phyloP scores from a whole-genome alignment of 768 basidiomycete species.

The Lyophyllum shimeji region DNA sequence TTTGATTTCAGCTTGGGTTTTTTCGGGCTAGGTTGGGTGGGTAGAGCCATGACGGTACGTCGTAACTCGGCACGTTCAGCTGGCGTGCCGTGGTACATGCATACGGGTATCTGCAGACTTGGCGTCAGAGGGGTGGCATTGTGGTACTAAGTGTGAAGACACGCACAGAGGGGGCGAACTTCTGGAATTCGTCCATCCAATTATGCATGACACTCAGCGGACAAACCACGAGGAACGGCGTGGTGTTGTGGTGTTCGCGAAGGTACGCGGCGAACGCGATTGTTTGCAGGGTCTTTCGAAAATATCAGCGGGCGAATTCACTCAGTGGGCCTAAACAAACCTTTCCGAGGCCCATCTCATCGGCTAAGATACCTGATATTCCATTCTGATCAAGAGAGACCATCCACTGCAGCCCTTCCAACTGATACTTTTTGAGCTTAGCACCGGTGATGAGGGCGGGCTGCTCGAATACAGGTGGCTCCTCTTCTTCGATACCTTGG shows the following conservation, averaged over 20 bases:
- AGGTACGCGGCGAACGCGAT: conserved; percentile 94
- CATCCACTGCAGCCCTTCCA: conserved; percentile 97
- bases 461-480: conserved; percentile 56
- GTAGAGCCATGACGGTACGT: conserved; percentile 51
- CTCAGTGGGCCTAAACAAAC: conserved; percentile 30
- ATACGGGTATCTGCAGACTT: conserved; percentile 68
- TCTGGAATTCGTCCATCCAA: conserved; percentile 82
- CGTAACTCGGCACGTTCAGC: conserved; percentile 81
- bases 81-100: conserved; percentile 88
- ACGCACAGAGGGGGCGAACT: conserved; percentile 78
- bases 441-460: conserved; percentile 83
- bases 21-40: conserved; percentile 18
- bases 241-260: conserved; percentile 64
- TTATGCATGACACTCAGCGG: conserved; percentile 93
- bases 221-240: conserved; percentile 86
- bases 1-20: conserved; percentile 5
- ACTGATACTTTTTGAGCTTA: conserved; percentile 84
- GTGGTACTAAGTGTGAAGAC: background rate
- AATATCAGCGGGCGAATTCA: background rate
- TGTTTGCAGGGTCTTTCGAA: conserved; percentile 83
- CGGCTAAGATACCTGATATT: conserved; percentile 84
- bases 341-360: conserved; percentile 95
- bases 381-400: conserved; percentile 83
- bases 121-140: background rate
- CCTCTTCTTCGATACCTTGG: conserved; percentile 23